Evolutionary conservation across 371 early-diverging fungal genomes (phyloP).

Genomic region (Apophysomyces trapeziformis): DNA sequence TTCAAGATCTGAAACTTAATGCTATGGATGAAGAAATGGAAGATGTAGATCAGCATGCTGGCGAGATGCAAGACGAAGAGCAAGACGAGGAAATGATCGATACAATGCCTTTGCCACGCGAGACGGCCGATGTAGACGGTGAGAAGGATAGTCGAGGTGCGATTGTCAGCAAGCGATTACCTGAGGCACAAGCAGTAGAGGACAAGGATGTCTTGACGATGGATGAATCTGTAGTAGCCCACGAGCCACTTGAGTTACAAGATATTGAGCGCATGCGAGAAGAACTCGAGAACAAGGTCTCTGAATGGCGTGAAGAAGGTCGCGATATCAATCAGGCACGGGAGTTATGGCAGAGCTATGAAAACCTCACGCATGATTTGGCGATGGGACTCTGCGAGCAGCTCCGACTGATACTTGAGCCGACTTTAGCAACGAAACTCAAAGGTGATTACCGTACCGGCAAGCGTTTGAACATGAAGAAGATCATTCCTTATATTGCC

Average conservation of each 20-base stretch:
- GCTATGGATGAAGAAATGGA: slow-evolving; percentile 63
- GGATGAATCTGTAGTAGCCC: slow-evolving; percentile 53
- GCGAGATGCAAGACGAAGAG: slow-evolving; percentile 64
- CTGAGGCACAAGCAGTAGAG: slow-evolving; percentile 31
- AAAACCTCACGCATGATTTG: slow-evolving; percentile 85
- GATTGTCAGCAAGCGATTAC: slow-evolving; percentile 42
- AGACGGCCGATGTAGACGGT: slow-evolving; percentile 37
- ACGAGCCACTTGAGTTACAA: slow-evolving; percentile 64
- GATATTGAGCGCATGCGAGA: slow-evolving; percentile 66
- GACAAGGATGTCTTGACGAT: slow-evolving; percentile 40
- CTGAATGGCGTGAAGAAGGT: slow-evolving; percentile 66
- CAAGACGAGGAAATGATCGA: slow-evolving; percentile 28
- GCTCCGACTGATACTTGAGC: slow-evolving; percentile 95
- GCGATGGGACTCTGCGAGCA: slow-evolving; percentile 94
- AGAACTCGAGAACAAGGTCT: slow-evolving; percentile 58
- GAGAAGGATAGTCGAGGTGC: slow-evolving; percentile 36
- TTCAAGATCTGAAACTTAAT: slow-evolving; percentile 61
- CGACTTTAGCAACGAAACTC: slow-evolving; percentile 95
- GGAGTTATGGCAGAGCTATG: slow-evolving; percentile 89
- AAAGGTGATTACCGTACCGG: slow-evolving; percentile 99
- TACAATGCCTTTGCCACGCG: slow-evolving; percentile 46
- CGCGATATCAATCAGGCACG: slow-evolving; percentile 68
- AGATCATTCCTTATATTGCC: slow-evolving; percentile 99
- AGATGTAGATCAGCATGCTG: slow-evolving; percentile 53
- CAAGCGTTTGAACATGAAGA: slow-evolving; percentile 99